Evolutionary conservation across 2,329 filamentous ascomycete genomes (phyloP).

Genomic region (Ophiostoma piceae): DNA sequence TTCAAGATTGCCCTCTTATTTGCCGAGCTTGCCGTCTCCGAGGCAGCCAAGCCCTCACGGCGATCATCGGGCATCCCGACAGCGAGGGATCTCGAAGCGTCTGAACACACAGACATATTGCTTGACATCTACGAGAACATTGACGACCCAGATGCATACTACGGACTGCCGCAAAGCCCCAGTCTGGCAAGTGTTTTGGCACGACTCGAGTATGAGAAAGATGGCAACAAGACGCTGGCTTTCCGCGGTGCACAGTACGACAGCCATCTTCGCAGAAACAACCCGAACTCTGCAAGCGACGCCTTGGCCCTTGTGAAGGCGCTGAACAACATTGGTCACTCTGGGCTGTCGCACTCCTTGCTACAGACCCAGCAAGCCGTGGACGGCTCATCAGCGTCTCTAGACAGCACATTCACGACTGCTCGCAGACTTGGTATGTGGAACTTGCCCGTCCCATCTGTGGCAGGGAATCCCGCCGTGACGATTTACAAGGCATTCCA

Average conservation of each 20-base stretch:
- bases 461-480: slow-evolving; percentile 56
- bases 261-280: slow-evolving; percentile 64
- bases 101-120: slow-evolving; percentile 62
- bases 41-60: slow-evolving; percentile 53
- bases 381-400: slow-evolving; percentile 51
- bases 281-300: slow-evolving; percentile 53
- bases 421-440: slow-evolving; percentile 83
- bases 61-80: slow-evolving; percentile 53
- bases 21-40: slow-evolving; percentile 64
- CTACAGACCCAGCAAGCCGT: slow-evolving; percentile 61
- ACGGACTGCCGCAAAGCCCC: slow-evolving; percentile 75
- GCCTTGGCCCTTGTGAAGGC: slow-evolving; percentile 68
- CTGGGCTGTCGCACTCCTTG: slow-evolving; percentile 78
- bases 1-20: slow-evolving; percentile 81
- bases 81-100: slow-evolving; percentile 33
- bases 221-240: slow-evolving; percentile 79
- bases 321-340: slow-evolving; percentile 73
- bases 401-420: slow-evolving; percentile 71
- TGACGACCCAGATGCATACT: slow-evolving; percentile 94
- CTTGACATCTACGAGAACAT: slow-evolving; percentile 84
- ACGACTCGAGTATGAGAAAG: slow-evolving; percentile 81
- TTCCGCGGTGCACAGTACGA: slow-evolving; percentile 91
- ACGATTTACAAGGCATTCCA: slow-evolving; percentile 78
- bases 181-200: slow-evolving; percentile 72
- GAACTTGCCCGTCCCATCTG: slow-evolving; percentile 73